These are phyloP conservation scores for Mucor irregularis DNA, from an alignment of 371 early-diverging fungal genomes.

Conservation along the genomic window DNA sequence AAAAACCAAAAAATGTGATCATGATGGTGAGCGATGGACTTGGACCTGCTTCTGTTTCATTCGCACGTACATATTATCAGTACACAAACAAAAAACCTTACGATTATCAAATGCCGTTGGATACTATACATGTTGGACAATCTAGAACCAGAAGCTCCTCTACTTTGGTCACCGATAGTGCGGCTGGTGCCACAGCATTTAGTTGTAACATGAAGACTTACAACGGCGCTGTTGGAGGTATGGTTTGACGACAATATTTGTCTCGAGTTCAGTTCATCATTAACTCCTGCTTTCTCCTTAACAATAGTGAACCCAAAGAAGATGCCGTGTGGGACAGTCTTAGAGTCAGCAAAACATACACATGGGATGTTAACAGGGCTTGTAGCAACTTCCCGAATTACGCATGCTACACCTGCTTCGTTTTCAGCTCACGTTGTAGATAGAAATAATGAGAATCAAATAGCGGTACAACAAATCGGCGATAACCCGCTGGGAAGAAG, in stretches of 20 bases:
- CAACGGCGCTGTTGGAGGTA: conserved; percentile 87
- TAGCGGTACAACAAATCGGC: conserved; percentile 89
- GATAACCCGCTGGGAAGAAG: conserved; percentile 77
- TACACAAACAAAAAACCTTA: conserved; percentile 52
- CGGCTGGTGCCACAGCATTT: conserved; percentile 96
- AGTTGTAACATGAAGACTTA: conserved; percentile 83
- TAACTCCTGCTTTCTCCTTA: background rate
- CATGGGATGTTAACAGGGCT: conserved; percentile 85
- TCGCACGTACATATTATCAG: conserved; percentile 78
- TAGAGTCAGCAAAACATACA: conserved; percentile 88
- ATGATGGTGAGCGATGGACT: conserved; percentile 94
- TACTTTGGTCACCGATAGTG: conserved; percentile 91
- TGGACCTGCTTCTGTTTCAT: conserved; percentile 92
- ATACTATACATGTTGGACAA: conserved; percentile 83
- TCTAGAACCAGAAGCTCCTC: conserved; percentile 83
- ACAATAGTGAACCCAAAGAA: conserved; percentile 55
- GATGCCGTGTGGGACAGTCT: conserved; percentile 86
- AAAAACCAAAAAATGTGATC: conserved; percentile 70
- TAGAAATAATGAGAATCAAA: conserved; percentile 80
- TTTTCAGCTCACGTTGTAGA: conserved; percentile 82
- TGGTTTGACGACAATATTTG: too few relatives aligned
- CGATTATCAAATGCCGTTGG: conserved; percentile 63
- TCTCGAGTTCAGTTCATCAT: background rate
- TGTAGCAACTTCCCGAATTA: conserved; percentile 90
- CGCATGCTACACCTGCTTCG: conserved; percentile 86